Evolutionary conservation across 2,329 filamentous ascomycete species (phyloP).

Genomic region (Aspergillus novoparasiticus): DNA sequence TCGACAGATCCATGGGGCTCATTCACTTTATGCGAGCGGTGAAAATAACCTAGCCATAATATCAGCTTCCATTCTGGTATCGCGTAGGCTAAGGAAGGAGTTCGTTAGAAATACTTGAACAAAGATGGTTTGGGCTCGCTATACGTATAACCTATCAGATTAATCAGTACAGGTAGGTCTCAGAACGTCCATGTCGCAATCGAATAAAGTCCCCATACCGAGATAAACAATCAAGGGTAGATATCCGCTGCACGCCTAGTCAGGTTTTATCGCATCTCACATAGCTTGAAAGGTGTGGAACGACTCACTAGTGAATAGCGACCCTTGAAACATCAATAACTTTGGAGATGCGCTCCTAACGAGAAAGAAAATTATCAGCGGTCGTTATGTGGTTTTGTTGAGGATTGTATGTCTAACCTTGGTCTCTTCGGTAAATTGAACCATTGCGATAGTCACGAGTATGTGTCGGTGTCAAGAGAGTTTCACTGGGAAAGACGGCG

Average conservation of each 20-base stretch:
- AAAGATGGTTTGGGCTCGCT: constrained; percentile 86
- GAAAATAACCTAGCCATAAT: constrained; percentile 41
- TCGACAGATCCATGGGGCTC: background rate
- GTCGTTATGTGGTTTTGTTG: background rate
- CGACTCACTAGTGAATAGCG: constrained; percentile 87
- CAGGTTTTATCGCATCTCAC: constrained; percentile 20
- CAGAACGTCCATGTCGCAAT: constrained; percentile 4
- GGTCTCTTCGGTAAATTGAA: constrained; percentile 88
- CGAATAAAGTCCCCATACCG: constrained; percentile 57
- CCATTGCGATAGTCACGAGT: constrained; percentile 41
- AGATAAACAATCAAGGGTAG: constrained; percentile 96
- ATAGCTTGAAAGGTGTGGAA: background rate
- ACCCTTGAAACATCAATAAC: constrained; percentile 93
- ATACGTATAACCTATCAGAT: constrained; percentile 76
- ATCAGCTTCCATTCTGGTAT: constrained; percentile 12
- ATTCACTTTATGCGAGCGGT: constrained; percentile 41
- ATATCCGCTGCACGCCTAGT: constrained; percentile 70
- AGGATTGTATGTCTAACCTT: constrained; percentile 63
- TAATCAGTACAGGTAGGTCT: constrained; percentile 22
- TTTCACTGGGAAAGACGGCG: background rate
- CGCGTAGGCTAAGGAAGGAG: constrained; percentile 24
- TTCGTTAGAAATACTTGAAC: constrained; percentile 60
- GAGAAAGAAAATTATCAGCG: constrained; percentile 15
- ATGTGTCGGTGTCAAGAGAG: background rate
- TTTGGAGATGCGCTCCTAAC: constrained; percentile 93